Conservation (phyloP, 768 basidiomycete species). For the Termitomyces titanicus region DNA sequence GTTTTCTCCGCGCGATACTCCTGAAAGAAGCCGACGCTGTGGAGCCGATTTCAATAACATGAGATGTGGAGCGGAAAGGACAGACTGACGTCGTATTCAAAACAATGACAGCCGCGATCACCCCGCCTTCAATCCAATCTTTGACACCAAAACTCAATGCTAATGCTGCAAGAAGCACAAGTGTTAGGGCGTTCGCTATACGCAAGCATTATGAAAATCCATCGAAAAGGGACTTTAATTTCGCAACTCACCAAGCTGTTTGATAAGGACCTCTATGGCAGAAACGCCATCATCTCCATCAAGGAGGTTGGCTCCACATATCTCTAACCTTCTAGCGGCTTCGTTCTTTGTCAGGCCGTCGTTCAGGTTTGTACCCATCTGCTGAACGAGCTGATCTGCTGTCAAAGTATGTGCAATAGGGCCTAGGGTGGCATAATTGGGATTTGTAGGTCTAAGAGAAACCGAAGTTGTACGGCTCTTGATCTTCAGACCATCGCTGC, state of each 20-base stretch:
- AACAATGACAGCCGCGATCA: constrained; percentile 41
- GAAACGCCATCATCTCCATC: constrained; percentile 32
- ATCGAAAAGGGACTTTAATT: background rate
- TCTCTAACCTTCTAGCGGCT: constrained; percentile 27
- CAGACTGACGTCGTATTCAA: constrained; percentile 35
- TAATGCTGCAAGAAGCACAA: constrained; percentile 35
- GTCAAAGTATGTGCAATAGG: constrained; percentile 30
- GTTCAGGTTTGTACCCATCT: constrained; percentile 27
- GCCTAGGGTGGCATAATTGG: constrained; percentile 26
- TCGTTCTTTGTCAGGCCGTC: constrained; percentile 35
- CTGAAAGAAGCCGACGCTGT: constrained; percentile 41
- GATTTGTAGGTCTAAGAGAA: constrained; percentile 26
- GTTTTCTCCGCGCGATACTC: constrained; percentile 48
- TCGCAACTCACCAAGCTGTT: constrained; percentile 29
- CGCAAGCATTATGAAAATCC: background rate
- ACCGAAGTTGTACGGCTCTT: constrained; percentile 28
- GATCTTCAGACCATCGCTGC: constrained; percentile 17
- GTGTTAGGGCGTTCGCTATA: constrained; percentile 38
- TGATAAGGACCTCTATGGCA: constrained; percentile 28
- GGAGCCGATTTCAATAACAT: background rate
- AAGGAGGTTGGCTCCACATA: constrained; percentile 30
- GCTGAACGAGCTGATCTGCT: constrained; percentile 24
- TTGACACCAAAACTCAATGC: constrained; percentile 51
- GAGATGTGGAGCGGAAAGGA: background rate
- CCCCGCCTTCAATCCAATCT: constrained; percentile 50